Evolutionary conservation across 2,329 filamentous ascomycete genomes (phyloP).

Genomic region (Rachicladosporium sp.): DNA sequence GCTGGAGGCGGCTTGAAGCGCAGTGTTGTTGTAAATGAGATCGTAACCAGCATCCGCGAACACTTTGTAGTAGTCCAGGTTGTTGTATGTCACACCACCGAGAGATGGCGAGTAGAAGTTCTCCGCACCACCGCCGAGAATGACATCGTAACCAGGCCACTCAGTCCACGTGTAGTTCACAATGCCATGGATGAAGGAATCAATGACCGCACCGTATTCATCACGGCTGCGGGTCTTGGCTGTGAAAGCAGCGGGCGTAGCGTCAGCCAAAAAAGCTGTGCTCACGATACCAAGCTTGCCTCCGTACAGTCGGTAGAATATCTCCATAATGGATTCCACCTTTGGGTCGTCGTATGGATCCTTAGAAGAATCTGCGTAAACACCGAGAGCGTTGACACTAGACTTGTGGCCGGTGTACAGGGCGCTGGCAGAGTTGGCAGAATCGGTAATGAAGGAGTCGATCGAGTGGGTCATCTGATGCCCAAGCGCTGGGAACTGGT

Average conservation of each 20-base stretch:
- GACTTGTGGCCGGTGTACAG: conserved; percentile 77
- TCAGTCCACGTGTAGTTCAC: conserved; percentile 73
- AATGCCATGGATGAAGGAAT: conserved; percentile 63
- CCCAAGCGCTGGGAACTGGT: conserved; percentile 66
- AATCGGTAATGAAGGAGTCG: conserved; percentile 76
- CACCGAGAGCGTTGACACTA: conserved; percentile 68
- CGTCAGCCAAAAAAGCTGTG: conserved; percentile 72
- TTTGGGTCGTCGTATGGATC: conserved; percentile 72
- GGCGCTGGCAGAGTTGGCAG: conserved; percentile 71
- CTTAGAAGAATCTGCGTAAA: conserved; percentile 66
- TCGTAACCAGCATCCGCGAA: conserved; percentile 63
- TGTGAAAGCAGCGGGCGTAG: conserved; percentile 64
- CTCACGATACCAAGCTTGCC: conserved; percentile 52
- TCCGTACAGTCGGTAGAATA: conserved; percentile 58
- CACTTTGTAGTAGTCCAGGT: conserved; percentile 59
- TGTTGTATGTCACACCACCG: conserved; percentile 50
- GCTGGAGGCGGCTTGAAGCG: conserved; percentile 46
- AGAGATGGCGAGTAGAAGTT: conserved; percentile 51
- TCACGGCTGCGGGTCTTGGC: conserved; percentile 60
- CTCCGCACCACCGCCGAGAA: conserved; percentile 69
- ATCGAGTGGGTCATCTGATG: conserved; percentile 84
- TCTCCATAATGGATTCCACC: conserved; percentile 69
- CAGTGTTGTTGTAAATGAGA: conserved; percentile 62
- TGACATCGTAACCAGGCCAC: conserved; percentile 63
- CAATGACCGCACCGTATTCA: conserved; percentile 59